These are phyloP conservation scores for Colletotrichum shisoi DNA, from an alignment of 2,329 filamentous ascomycete genomes.

Conservation along the genomic window DNA sequence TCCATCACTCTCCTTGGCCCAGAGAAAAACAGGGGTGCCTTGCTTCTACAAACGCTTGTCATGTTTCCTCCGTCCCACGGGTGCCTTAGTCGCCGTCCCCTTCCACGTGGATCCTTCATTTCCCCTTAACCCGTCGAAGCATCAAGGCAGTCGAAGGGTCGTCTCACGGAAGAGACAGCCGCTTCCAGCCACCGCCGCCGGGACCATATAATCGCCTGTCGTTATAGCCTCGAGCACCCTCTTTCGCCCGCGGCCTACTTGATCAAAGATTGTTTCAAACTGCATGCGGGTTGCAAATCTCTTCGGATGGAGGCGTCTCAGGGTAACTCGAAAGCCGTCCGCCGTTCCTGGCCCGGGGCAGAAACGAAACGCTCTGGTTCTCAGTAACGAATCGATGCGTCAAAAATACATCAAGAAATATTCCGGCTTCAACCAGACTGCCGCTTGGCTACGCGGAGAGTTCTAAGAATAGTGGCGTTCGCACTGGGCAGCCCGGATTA, in stretches of 20 bases:
- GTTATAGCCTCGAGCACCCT: constrained; percentile 19
- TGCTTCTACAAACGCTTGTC: constrained; percentile 8
- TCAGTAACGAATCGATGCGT: not conserved
- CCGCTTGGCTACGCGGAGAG: not conserved
- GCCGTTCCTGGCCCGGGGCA: not conserved
- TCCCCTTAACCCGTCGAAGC: not conserved
- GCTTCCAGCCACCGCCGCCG: constrained; percentile 9
- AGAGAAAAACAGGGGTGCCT: not conserved
- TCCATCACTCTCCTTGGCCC: not conserved
- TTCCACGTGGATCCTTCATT: constrained; percentile 23
- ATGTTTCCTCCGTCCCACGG: not conserved
- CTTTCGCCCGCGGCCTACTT: constrained; percentile 15
- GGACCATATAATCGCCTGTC: constrained; percentile 17
- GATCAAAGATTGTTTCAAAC: constrained; percentile 14
- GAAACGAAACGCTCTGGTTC: constrained; percentile 33
- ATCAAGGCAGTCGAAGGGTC: not conserved
- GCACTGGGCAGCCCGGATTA: not conserved
- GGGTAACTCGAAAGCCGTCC: constrained; percentile 11
- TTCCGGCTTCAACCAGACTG: not conserved
- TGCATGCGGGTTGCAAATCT: not conserved
- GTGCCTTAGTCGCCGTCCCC: not conserved
- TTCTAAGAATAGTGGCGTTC: constrained; percentile 25
- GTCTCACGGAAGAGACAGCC: constrained; percentile 8
- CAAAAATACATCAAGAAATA: not conserved
- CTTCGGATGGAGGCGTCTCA: not conserved